Evolutionary conservation across 2,329 filamentous ascomycete species (phyloP).

Genomic region (Claviceps capensis): DNA sequence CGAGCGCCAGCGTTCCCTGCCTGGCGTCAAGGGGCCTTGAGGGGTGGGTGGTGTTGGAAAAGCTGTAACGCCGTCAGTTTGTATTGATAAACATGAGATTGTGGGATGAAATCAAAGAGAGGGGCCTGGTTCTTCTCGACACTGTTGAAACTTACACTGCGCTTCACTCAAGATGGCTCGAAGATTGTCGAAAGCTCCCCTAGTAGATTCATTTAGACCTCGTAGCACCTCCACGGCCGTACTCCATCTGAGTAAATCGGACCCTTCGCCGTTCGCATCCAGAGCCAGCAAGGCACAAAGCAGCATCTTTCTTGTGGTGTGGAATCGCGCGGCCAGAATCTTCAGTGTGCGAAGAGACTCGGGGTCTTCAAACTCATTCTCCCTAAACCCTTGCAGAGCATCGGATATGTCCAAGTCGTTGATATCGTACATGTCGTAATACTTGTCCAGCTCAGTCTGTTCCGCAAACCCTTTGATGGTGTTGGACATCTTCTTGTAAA

Average conservation of each 20-base stretch:
- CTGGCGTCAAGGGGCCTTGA: constrained; percentile 49
- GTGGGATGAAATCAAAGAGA: not conserved
- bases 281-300: constrained; percentile 82
- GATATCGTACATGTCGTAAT: constrained; percentile 80
- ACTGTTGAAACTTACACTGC: constrained; percentile 45
- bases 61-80: constrained; percentile 19
- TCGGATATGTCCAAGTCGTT: constrained; percentile 59
- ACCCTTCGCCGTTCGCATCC: constrained; percentile 63
- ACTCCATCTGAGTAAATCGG: constrained; percentile 68
- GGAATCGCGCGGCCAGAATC: constrained; percentile 66
- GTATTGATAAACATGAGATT: not conserved
- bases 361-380: constrained; percentile 59
- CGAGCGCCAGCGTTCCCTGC: constrained; percentile 70
- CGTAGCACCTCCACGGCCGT: constrained; percentile 64
- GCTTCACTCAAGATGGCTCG: constrained; percentile 62
- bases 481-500: constrained; percentile 56
- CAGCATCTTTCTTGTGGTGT: constrained; percentile 69
- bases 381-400: constrained; percentile 49
- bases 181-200: constrained; percentile 49
- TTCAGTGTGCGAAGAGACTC: constrained; percentile 72
- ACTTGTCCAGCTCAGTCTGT: constrained; percentile 74
- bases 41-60: constrained; percentile 43
- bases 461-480: constrained; percentile 61
- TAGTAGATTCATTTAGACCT: constrained; percentile 47
- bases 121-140: not conserved